These are phyloP conservation scores for Apiospora arundinis DNA, from an alignment of 2,329 filamentous ascomycete genomes.

Conservation along the genomic window DNA sequence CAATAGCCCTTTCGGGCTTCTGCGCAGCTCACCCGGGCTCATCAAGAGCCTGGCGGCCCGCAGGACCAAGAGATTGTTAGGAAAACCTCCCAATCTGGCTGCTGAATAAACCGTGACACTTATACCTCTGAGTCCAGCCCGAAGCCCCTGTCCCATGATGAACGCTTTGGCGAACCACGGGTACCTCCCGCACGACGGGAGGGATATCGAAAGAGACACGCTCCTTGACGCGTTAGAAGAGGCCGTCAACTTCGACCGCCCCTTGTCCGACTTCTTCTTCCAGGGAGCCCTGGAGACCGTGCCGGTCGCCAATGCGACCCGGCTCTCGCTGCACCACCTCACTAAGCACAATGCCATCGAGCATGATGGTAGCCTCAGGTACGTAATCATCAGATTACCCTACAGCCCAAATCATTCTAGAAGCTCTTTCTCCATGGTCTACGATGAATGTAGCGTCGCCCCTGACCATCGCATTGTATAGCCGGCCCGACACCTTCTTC, in stretches of 20 bases:
- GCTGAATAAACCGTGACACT: neutral
- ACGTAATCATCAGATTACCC: too few relatives aligned
- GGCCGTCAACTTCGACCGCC: neutral
- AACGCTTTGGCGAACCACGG: slow-evolving; percentile 20
- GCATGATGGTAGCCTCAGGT: slow-evolving; percentile 53
- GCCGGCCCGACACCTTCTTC: slow-evolving; percentile 55
- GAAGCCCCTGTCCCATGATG: slow-evolving; percentile 6
- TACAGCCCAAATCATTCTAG: too few relatives aligned
- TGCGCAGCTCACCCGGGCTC: neutral
- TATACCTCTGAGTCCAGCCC: neutral
- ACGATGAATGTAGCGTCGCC: neutral
- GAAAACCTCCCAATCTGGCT: too few relatives aligned
- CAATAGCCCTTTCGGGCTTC: neutral
- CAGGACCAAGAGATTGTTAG: neutral
- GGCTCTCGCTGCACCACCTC: slow-evolving; percentile 44
- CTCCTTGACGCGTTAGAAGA: neutral
- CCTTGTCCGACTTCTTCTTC: neutral
- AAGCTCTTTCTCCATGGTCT: neutral
- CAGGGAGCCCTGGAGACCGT: slow-evolving; percentile 6
- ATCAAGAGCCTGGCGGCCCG: neutral
- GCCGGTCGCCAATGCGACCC: neutral
- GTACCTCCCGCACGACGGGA: neutral
- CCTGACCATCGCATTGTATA: neutral
- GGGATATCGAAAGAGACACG: slow-evolving; percentile 1
- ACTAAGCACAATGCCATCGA: slow-evolving; percentile 55